Evolutionary conservation across 1,284 basidiomycete species (phyloP).

Genomic region (Hemileccinum hortonii): DNA sequence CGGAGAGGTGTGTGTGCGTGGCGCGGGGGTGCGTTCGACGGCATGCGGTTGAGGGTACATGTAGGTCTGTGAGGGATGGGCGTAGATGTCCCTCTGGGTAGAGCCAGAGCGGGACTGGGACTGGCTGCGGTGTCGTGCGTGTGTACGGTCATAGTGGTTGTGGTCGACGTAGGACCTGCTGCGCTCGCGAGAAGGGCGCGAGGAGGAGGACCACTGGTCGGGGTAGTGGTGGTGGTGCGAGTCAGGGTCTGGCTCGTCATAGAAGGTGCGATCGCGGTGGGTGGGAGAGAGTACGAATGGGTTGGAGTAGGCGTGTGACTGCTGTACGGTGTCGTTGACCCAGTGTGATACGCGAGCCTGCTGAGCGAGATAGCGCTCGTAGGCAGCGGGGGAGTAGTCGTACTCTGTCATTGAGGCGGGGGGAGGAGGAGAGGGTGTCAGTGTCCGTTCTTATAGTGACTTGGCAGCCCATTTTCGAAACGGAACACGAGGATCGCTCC

Average conservation of each 20-base stretch:
- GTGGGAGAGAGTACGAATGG: slow-evolving; percentile 33
- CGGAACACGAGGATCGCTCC: slow-evolving; percentile 15
- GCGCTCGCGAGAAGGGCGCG: slow-evolving; percentile 25
- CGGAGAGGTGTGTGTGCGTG: slow-evolving; percentile 23
- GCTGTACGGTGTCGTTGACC: slow-evolving; percentile 33
- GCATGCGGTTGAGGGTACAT: slow-evolving; percentile 19
- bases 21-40: slow-evolving; percentile 13
- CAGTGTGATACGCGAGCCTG: slow-evolving; percentile 45
- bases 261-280: slow-evolving; percentile 33
- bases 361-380: slow-evolving; percentile 43
- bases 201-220: slow-evolving; percentile 28
- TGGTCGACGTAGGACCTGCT: slow-evolving; percentile 28
- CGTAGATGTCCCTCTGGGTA: slow-evolving; percentile 20
- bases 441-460: slow-evolving; percentile 14
- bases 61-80: slow-evolving; percentile 18
- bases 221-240: neutral
- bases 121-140: slow-evolving; percentile 22
- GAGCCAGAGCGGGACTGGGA: slow-evolving; percentile 28
- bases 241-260: slow-evolving; percentile 15
- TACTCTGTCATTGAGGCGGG: slow-evolving; percentile 48
- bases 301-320: slow-evolving; percentile 28
- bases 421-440: slow-evolving; percentile 5
- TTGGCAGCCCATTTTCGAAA: slow-evolving; percentile 1
- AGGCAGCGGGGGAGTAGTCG: slow-evolving; percentile 54
- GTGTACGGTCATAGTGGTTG: slow-evolving; percentile 17